Evolutionary conservation across 371 early-diverging fungal species (phyloP), one percentile per base, ranked within the genome.

Genomic region (Sporodiniella umbellata): DNA sequence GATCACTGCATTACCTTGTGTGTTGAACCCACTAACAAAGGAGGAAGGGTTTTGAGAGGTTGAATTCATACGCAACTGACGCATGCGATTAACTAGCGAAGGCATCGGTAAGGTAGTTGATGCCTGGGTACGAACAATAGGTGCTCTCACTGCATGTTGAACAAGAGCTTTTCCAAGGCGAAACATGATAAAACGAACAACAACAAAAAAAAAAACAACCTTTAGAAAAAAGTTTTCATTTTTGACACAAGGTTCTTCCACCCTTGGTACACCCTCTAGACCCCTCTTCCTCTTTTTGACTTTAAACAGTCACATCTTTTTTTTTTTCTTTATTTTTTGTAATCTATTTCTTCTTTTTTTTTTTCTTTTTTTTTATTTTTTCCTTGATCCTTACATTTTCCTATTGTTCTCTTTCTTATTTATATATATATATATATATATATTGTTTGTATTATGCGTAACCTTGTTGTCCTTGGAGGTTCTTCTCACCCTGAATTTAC

Each of bases 401-500:
- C 7, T 31, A 31, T 12, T 31, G 10, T 31, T 12, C 31, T 12
- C 31, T 30, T 21, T 45, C 10, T 19, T 12, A 8, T 40, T 49
- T 8, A 35, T n/a, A n/a, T n/a, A n/a, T n/a, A n/a, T n/a, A n/a
- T n/a, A n/a, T n/a, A n/a, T n/a, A n/a, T n/a, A n/a, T n/a, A n/a
- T n/a, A n/a, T n/a, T n/a, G n/a, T n/a, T n/a, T n/a, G n/a, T n/a
- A 12, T 22, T 2, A 74, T 70, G 70, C 45, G 66, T 37, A 58
- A 64, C 23, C 65, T 68, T 22, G 54, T 70, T 31, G 62, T 75
- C 1, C 58, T 70, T 39, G 60, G 64, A 50, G 98, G 98, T 33
- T 89, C 89, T 35, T 89, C 90, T 24, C 95, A 96, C 68, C 94
- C 92, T 3, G 66, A 79, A 22, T 79, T 98, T 26, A 85, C 86